Evolutionary conservation across 2,329 filamentous ascomycete genomes (phyloP), one percentile per base, ranked within the genome.

Genomic region (Aspergillus fischeri): DNA sequence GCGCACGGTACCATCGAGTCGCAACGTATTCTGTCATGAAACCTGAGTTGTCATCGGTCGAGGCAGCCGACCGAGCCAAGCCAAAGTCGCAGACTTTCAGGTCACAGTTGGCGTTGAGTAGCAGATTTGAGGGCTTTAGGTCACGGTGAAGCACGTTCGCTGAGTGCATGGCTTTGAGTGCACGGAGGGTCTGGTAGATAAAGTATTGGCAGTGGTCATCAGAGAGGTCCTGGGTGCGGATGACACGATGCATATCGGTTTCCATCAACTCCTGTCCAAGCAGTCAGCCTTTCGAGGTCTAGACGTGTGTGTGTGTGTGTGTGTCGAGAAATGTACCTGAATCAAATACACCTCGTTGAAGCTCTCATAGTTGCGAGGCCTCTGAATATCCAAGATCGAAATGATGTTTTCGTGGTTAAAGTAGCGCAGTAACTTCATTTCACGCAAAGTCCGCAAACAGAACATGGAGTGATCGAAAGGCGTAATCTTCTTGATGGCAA

Each of bases 1-100:
- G 94, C 5, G 94, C 94, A 77, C 94, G 92, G 78, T 99, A 99
- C 94, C 94, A 99, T 70, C 94, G 88, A 49, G 94, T 99, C 52
- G 94, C 94, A 56, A 99, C 94, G 74, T 99, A 99, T 95, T 99
- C 94, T 17, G 94, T 99, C 94, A 99, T 99, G 85, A 99, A 99
- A 24, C 94, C 94, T n/a, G 93, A 97, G 79, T 99, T 99, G 77
- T 99, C 94, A 72, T 99, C 94, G 66, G 95, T 95, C 9, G 93
- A 97, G 8, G 94, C 94, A 11, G 94, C 94, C 9, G 93, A 97
- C 70, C 92, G 88, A 51, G 94, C 94, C 56, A 99, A 86, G 72
- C 94, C 94, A 71, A 99, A 99, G 76, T 99, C 94, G 78, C 94
- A 99, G 66, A 99, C 94, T 79, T 99, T 99, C 66, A 99, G 83